Percentiles rank a stretch among this genome's conserved stretches.
Evolutionary conservation across 1,284 basidiomycete genomes (phyloP).

Genomic region (Sparassis latifolia): DNA sequence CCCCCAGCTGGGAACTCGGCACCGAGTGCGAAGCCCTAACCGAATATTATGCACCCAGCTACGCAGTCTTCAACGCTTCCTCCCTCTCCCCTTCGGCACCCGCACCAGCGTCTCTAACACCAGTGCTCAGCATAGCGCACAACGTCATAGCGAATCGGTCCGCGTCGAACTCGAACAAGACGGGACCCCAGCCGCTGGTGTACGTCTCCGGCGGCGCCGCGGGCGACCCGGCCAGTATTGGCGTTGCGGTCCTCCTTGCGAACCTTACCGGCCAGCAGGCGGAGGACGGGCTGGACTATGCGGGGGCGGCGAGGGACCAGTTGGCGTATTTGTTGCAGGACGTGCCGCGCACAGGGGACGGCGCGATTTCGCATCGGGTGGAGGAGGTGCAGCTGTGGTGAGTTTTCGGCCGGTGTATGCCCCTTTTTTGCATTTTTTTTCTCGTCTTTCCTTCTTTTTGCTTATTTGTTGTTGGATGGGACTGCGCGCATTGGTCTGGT

Average conservation of each 20-base stretch:
- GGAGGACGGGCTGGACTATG: constrained; percentile 45
- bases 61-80: constrained; percentile 50
- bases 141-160: constrained; percentile 44
- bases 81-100: constrained; percentile 30
- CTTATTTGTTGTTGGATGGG: neutral
- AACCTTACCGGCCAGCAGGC: constrained; percentile 54
- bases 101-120: constrained; percentile 29
- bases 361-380: constrained; percentile 77
- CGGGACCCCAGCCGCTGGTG: constrained; percentile 46
- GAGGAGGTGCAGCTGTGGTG: constrained; percentile 68
- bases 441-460: neutral
- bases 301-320: constrained; percentile 62
- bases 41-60: constrained; percentile 57
- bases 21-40: constrained; percentile 67
- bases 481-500: neutral
- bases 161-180: constrained; percentile 31
- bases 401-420: constrained; percentile 11
- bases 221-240: constrained; percentile 78
- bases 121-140: constrained; percentile 54
- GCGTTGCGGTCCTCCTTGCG: constrained; percentile 73
- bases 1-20: constrained; percentile 76
- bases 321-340: constrained; percentile 61
- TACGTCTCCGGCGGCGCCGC: constrained; percentile 52
- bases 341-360: constrained; percentile 65
- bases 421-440: too few species aligned